A percentile compares a stretch with the other conserved stretches of the same genome.
These are phyloP conservation scores for Fragilaria radians DNA, from an alignment of 108 stramenopile species.

Conservation along the genomic window DNA sequence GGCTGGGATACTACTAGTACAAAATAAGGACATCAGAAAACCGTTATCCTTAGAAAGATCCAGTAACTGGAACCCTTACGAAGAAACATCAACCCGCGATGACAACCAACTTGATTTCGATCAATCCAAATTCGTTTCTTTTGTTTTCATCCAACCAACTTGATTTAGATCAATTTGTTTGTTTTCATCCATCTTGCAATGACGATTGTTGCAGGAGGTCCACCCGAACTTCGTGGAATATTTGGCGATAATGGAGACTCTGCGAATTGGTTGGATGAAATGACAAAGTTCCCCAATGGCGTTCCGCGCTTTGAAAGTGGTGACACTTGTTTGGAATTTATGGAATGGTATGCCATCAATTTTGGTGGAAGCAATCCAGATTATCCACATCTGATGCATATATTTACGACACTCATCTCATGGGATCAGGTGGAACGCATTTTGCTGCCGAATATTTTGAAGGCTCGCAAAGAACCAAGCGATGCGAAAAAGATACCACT, in stretches of 20 bases:
- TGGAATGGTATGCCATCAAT: conserved; percentile 60
- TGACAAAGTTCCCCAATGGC: conserved; percentile 70
- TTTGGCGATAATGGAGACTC: conserved; percentile 80
- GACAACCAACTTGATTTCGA: too few species aligned
- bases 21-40: too few species aligned
- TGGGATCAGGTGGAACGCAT: conserved; percentile 82
- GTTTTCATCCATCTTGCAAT: too few species aligned
- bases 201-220: conserved; percentile 1
- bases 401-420: conserved; percentile 76
- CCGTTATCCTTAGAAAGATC: too few species aligned
- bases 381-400: conserved; percentile 74
- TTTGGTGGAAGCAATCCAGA: conserved; percentile 82
- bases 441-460: conserved; percentile 64
- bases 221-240: conserved; percentile 75
- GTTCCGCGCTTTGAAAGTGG: conserved; percentile 75
- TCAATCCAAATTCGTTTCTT: too few species aligned
- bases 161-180: too few species aligned
- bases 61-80: too few species aligned
- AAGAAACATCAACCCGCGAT: too few species aligned
- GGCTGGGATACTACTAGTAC: too few species aligned
- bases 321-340: conserved; percentile 61
- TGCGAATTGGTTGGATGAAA: conserved; percentile 68
- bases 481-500: conserved; percentile 43
- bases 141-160: too few species aligned
- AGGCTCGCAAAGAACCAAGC: conserved; percentile 68